Evolutionary conservation across 148 eudicot genomes (phyloP).

Genomic region (Talinum fruticosum): DNA sequence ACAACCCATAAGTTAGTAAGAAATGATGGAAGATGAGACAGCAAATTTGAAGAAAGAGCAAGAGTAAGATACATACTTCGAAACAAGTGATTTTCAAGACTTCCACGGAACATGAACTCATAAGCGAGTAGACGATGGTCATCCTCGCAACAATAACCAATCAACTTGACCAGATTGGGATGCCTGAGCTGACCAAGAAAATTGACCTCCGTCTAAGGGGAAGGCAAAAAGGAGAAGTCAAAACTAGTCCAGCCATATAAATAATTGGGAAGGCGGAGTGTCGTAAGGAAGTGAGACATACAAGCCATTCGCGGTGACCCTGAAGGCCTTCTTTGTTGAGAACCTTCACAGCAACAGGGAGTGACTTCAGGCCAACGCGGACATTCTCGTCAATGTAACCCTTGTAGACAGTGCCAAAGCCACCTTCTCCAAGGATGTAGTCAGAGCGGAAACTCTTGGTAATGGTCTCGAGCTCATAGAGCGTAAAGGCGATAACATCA

Average conservation of each 20-base stretch:
- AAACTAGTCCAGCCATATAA: neutral
- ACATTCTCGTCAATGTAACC: conserved; percentile 96
- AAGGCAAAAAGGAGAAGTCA: neutral
- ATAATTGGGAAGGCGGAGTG: neutral
- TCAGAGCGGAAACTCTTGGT: conserved; percentile 95
- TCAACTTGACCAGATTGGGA: conserved; percentile 84
- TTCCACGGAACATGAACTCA: conserved; percentile 94
- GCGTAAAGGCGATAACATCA: conserved; percentile 80
- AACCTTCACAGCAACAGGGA: conserved; percentile 94
- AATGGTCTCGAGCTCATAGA: conserved; percentile 85
- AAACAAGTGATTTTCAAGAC: conserved; percentile 91
- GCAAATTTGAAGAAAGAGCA: neutral
- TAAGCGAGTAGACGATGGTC: conserved; percentile 89
- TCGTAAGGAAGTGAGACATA: conserved; percentile 28
- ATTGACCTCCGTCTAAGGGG: conserved; percentile 75
- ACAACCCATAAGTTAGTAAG: neutral
- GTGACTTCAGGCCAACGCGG: conserved; percentile 86
- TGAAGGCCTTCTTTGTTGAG: conserved; percentile 95
- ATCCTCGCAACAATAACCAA: conserved; percentile 97
- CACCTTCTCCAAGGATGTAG: conserved; percentile 90
- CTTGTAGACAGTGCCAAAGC: conserved; percentile 91
- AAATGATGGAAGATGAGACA: neutral
- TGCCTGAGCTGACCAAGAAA: conserved; percentile 94
- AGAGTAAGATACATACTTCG: conserved; percentile 56
- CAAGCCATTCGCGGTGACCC: conserved; percentile 96